Base-by-base conservation (phyloP, 768 basidiomycete species). In the Pleurotus tuber-regium region DNA sequence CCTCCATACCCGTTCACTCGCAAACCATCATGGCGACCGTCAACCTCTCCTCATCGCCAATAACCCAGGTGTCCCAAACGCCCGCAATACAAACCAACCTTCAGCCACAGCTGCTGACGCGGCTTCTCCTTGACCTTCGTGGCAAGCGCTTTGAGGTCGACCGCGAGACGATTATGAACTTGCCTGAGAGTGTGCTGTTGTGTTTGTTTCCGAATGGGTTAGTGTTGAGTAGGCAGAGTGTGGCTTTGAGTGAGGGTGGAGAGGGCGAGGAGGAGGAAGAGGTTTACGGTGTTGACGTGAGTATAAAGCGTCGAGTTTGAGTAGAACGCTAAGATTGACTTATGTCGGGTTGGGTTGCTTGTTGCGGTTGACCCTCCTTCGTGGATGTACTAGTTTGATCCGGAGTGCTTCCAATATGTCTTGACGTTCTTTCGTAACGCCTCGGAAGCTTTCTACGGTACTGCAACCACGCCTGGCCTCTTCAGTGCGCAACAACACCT, bases 181-280 rank as follows among this genome's bases (percentile, higher is more conserved):
- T 99, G 16, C 97, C 97, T 2, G 97, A 99, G 80, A 93, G 91
- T 14, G 93, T 99, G 40, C 78, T 98, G 48, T 75, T 99, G 30
- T 98, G 95, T 68, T 77, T 99, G 55, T 99, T 98, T 65, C 97
- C 97, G 8, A 98, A 98, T 63, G 97, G 96, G 16, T 83, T 98
- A 54, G 93, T 98, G 31, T 78, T 98, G 49, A 93, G 88, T 64
- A 78, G 94, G 55, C 91, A 95, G 63, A 89, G 87, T 54, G 79
- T 81, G 6, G 85, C 85, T 14, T 70, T 89, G 50, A 82, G 83
- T 5, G 89, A 87, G 52, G 86, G 83, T 18, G 87, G 83, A 23
- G 88, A 84, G 33, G 80, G 81, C 55, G 84, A 82, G 36, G 89
- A 90, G 43, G 90, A 90, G 59, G 95, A 96, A 63, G 94, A 98